phyloP scores from a whole-genome alignment of 2,329 filamentous ascomycete genomes.

The Trichoderma oligosporum region DNA sequence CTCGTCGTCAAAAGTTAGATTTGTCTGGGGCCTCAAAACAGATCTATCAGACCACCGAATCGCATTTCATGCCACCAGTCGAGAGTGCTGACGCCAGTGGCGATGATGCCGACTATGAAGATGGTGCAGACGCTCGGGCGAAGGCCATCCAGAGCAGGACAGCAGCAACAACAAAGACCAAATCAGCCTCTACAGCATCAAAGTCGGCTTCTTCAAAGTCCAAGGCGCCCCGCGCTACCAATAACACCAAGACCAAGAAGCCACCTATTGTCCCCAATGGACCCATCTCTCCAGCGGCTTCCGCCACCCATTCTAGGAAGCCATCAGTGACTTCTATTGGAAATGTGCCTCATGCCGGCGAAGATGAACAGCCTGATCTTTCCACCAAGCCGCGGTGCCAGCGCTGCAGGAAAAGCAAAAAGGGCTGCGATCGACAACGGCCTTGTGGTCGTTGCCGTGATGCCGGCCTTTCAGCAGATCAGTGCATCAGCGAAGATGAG shows the following conservation, averaged over 20 bases:
- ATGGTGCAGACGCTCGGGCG: slow-evolving; percentile 39
- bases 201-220: slow-evolving; percentile 40
- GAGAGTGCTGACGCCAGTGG: slow-evolving; percentile 42
- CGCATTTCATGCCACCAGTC: slow-evolving; percentile 50
- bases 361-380: slow-evolving; percentile 87
- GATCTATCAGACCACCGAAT: slow-evolving; percentile 50
- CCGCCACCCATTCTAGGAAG: slow-evolving; percentile 71
- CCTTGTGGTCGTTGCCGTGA: slow-evolving; percentile 95
- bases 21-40: slow-evolving; percentile 41
- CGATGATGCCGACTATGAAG: slow-evolving; percentile 35
- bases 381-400: slow-evolving; percentile 97
- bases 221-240: slow-evolving; percentile 42
- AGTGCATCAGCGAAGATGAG: slow-evolving; percentile 96
- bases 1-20: slow-evolving; percentile 57
- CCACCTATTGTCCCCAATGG: slow-evolving; percentile 37
- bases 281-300: slow-evolving; percentile 58
- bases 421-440: slow-evolving; percentile 94
- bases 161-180: slow-evolving; percentile 43
- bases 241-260: slow-evolving; percentile 51
- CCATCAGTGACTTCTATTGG: slow-evolving; percentile 63
- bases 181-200: slow-evolving; percentile 30
- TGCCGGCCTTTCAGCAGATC: slow-evolving; percentile 86
- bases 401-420: slow-evolving; percentile 98
- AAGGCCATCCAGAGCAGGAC: slow-evolving; percentile 39
- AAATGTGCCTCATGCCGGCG: slow-evolving; percentile 51